These are phyloP conservation scores for Wilcoxina mikolae DNA, from an alignment of 495 filamentous ascomycete species.

Conservation along the genomic window DNA sequence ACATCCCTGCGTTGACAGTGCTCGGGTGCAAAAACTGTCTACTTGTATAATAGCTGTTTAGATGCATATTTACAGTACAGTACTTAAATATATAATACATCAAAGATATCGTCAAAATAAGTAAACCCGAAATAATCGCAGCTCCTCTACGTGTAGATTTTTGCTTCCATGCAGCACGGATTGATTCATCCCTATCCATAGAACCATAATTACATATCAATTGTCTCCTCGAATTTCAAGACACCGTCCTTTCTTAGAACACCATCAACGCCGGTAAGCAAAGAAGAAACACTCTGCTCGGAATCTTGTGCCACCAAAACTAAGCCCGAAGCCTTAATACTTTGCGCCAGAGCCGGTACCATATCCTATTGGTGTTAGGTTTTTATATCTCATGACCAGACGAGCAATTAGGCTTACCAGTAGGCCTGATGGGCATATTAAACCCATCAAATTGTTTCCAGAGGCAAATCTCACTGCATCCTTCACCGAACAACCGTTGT, in stretches of 20 bases:
- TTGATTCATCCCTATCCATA: too few relatives aligned
- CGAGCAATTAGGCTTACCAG: constrained; percentile 41
- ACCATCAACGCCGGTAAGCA: constrained; percentile 61
- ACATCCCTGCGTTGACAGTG: background rate
- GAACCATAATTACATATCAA: constrained; percentile 74
- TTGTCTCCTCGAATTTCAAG: constrained; percentile 79
- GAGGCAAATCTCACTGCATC: constrained; percentile 86
- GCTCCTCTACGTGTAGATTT: background rate
- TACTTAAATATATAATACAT: background rate
- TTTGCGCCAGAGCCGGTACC: constrained; percentile 78
- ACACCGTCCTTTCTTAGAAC: constrained; percentile 72
- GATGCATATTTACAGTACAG: background rate
- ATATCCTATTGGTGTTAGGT: constrained; percentile 46
- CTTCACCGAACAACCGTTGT: constrained; percentile 69
- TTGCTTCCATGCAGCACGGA: background rate
- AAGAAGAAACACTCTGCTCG: constrained; percentile 26
- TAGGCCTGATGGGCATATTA: constrained; percentile 74
- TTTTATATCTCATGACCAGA: background rate
- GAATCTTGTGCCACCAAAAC: constrained; percentile 74
- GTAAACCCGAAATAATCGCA: background rate
- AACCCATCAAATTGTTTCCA: constrained; percentile 94
- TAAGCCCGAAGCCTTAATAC: constrained; percentile 84
- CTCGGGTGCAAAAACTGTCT: background rate
- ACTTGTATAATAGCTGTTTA: background rate
- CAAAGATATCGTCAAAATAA: background rate